Evolutionary conservation across 495 filamentous ascomycete species (phyloP), one percentile per base, ranked within the genome.

Genomic region (Bacidia gigantensis): DNA sequence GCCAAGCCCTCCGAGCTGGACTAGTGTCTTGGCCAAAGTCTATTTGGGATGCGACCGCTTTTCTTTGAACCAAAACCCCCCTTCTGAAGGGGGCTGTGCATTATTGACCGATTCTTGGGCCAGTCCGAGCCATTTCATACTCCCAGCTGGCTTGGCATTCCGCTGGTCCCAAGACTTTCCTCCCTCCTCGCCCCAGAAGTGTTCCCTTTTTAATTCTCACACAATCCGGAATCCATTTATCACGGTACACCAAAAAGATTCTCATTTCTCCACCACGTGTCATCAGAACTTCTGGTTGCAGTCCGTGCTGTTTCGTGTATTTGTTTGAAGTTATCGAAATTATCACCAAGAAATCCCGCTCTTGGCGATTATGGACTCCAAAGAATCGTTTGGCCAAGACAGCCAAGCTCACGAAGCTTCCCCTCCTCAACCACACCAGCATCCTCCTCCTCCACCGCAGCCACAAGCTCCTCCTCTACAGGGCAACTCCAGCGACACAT

Each of bases 401-500:
- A 38, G 32, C 25, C 47, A 29, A 50, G 47, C 26, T 29, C 7
- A 29, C 17, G 47, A 25, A 26, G 20, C n/a, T 35, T 22, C 26
- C 11, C 35, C 56, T 39, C 56, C 54, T 18, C 56, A 57, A 26
- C 54, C 57, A 14, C 60, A 60, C 40, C 57, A 54, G 51, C 58
- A 59, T 1, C 70, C 73, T 21, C 69, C 74, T 41, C 67, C 72
- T 3, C 24, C 47, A 18, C 29, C 5, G 29, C 29, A 35, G 29
- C 29, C 29, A 14, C 44, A 47, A 47, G 47, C 47, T 35, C 29
- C 21, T 10, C 47, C 47, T 2, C 47, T 50, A 3, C 47, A 21
- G 14, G 32, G 25, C 24, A 53, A 53, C 26, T 12, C 43, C 3
- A 53, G 56, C 54, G 81, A 88, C 59, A 78, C 80, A 54, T 74